Evolutionary conservation across 176 grass and related monocot species (phyloP).

Genomic region (Carex parvula): DNA sequence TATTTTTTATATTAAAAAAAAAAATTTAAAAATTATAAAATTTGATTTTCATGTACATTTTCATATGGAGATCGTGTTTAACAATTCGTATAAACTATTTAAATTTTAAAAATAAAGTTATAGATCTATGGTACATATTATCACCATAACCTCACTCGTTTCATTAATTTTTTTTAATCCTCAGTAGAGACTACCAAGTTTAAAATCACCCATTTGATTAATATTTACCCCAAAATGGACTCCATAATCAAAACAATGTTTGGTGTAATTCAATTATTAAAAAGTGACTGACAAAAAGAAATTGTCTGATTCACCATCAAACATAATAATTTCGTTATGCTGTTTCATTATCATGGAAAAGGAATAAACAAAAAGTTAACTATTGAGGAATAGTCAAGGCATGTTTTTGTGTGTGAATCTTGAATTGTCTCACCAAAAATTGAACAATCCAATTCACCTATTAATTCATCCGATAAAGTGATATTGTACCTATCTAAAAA

Average conservation of each 20-base stretch:
- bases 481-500: too few species aligned
- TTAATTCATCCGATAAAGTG: too few species aligned
- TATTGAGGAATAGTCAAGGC: neutral
- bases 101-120: too few species aligned
- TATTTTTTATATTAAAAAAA: too few species aligned
- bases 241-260: neutral
- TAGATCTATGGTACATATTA: too few species aligned
- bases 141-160: too few species aligned
- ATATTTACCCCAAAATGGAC: neutral
- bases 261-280: neutral
- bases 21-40: too few species aligned
- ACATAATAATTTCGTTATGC: neutral
- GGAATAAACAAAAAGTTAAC: neutral
- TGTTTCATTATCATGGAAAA: neutral
- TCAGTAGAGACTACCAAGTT: too few species aligned
- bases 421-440: neutral
- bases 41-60: too few species aligned
- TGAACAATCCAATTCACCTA: neutral
- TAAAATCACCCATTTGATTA: neutral
- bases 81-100: too few species aligned
- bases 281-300: neutral
- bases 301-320: neutral
- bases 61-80: too few species aligned
- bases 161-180: too few species aligned
- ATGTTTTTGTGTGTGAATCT: neutral